Evolutionary conservation across 2,329 filamentous ascomycete species (phyloP).

Genomic region (Xylaria sp.): DNA sequence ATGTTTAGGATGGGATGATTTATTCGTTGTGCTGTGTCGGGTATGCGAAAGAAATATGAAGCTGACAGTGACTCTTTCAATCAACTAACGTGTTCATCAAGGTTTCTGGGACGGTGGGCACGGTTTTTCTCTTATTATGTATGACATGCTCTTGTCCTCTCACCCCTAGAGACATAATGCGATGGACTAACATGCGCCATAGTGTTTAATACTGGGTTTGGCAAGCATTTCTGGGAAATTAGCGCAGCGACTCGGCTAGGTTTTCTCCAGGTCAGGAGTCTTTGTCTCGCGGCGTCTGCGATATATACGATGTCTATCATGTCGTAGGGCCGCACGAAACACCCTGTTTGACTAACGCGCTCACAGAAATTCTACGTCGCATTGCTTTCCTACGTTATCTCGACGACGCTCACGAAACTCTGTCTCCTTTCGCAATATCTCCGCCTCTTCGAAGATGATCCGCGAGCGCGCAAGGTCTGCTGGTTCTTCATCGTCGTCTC

Average conservation of each 20-base stretch:
- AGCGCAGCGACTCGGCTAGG: slow-evolving; percentile 32
- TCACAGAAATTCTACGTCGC: slow-evolving; percentile 50
- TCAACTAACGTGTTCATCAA: slow-evolving; percentile 26
- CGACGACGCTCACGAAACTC: slow-evolving; percentile 53
- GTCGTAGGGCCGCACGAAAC: neutral
- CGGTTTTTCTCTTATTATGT: slow-evolving; percentile 33
- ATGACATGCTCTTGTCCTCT: slow-evolving; percentile 1
- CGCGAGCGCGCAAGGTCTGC: slow-evolving; percentile 40
- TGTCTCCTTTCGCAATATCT: slow-evolving; percentile 54
- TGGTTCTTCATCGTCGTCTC: slow-evolving; percentile 44
- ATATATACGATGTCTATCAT: neutral
- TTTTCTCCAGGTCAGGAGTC: slow-evolving; percentile 44
- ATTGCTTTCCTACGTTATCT: slow-evolving; percentile 49
- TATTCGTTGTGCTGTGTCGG: slow-evolving; percentile 51
- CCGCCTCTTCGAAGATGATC: slow-evolving; percentile 48
- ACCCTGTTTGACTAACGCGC: slow-evolving; percentile 22
- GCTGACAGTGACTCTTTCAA: neutral
- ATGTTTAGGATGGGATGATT: slow-evolving; percentile 52
- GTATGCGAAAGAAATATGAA: slow-evolving; percentile 34
- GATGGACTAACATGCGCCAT: slow-evolving; percentile 27
- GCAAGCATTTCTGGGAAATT: slow-evolving; percentile 45
- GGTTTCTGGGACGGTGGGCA: slow-evolving; percentile 46
- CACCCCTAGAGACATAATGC: neutral
- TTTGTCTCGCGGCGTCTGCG: neutral
- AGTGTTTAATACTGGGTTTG: slow-evolving; percentile 46